phyloP scores from a whole-genome alignment of 176 grass and related monocot species.

The Bonia amplexicaulis region DNA sequence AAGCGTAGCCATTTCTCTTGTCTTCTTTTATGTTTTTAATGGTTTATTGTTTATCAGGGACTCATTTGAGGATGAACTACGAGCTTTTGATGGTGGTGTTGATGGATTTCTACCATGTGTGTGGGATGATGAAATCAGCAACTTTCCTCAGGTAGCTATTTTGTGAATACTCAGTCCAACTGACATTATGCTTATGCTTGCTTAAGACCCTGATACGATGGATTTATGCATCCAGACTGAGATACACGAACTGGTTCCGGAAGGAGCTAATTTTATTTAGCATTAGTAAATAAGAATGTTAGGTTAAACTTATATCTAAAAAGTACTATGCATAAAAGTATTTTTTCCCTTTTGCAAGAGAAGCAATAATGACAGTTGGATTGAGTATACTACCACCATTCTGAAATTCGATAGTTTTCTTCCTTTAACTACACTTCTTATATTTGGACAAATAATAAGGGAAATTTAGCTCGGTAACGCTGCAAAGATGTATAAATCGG shows the following conservation, averaged over 20 bases:
- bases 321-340: too few relatives aligned
- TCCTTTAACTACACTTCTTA: background rate
- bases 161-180: slow-evolving; percentile 18
- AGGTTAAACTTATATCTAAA: too few relatives aligned
- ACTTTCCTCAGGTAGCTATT: slow-evolving; percentile 84
- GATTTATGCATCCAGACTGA: too few relatives aligned
- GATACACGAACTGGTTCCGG: too few relatives aligned
- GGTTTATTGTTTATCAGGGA: slow-evolving; percentile 54
- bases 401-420: background rate
- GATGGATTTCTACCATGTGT: slow-evolving; percentile 88
- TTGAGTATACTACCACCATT: background rate
- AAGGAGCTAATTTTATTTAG: too few relatives aligned
- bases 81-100: slow-evolving; percentile 75
- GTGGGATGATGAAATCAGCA: slow-evolving; percentile 80
- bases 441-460: background rate
- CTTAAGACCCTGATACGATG: background rate
- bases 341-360: too few relatives aligned
- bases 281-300: too few relatives aligned
- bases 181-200: slow-evolving; percentile 17
- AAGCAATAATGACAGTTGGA: too few relatives aligned
- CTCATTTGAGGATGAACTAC: slow-evolving; percentile 96
- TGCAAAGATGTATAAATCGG: background rate
- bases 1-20: slow-evolving; percentile 16
- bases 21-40: slow-evolving; percentile 9
- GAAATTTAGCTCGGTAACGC: background rate